Evolutionary conservation across 352 stramenopile species (phyloP), one percentile per base, ranked within the genome.

Genomic region (Phytophthora crassamura): DNA sequence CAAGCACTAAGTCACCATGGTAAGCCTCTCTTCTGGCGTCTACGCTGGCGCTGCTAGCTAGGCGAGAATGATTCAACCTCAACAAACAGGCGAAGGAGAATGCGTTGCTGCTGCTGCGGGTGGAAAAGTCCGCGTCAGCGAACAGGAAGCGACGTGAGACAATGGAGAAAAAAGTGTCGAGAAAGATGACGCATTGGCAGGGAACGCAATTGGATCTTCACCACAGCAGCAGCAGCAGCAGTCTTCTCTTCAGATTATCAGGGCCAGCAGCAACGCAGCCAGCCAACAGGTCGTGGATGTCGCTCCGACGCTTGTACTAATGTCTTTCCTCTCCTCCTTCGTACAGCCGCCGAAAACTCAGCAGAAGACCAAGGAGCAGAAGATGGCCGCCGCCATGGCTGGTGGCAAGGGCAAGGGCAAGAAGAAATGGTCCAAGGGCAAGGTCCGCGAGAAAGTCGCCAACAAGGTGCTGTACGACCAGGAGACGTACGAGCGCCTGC

Each of bases 361-460:
- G 90, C 98, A 99, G 84, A 99, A 99, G 94, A 99, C 97, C 68
- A 99, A 99, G 94, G 98, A 99, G 83, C 97, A 99, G 75, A 99
- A 99, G 97, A 99, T 99, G 94, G 97, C 97, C 74, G 98, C 98
- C 77, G 98, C 98, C 93, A 98, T 99, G 94, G 98, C 97, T 58
- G 90, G 90, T 91, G 97, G 97, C 80, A 89, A 89, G 74, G 97
- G 96, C 86, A 99, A 99, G 91, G 96, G 96, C 84, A 99, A 99
- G 94, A 99, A 99, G 88, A 99, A 99, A 91, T 99, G 98, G 98
- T 99, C 97, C 72, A 99, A 99, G 96, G 97, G 97, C 80, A 99
- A 99, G 92, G 89, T 98, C 74, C 95, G 97, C 76, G 98, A 99
- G 80, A 99, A 99, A 97, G 94, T 99, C 63, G 94, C 97, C 77